A percentile compares a stretch with the other conserved stretches of the same genome.
phyloP scores from a whole-genome alignment of 2,329 filamentous ascomycete species.

The Microsporum ferrugineum region DNA sequence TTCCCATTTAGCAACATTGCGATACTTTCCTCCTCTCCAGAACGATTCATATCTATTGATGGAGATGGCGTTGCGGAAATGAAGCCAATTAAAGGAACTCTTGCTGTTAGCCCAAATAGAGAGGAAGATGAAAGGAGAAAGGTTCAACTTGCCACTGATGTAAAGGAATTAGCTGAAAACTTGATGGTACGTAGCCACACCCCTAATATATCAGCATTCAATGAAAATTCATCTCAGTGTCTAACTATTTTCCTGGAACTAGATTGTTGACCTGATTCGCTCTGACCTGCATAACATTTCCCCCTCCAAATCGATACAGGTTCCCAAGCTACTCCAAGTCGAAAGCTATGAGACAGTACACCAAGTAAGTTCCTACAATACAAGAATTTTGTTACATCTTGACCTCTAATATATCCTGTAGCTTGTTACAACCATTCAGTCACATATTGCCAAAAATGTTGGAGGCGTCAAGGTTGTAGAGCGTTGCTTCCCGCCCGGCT shows the following conservation, averaged over 20 bases:
- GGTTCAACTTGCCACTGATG: conserved; percentile 52
- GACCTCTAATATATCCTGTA: background rate
- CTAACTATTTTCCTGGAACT: background rate
- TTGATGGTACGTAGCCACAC: conserved; percentile 51
- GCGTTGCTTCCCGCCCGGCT: conserved; percentile 60
- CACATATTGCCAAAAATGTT: conserved; percentile 12
- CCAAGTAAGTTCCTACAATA: conserved; percentile 52
- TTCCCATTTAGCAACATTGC: conserved; percentile 50
- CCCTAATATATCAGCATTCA: background rate
- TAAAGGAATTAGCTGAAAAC: conserved; percentile 91
- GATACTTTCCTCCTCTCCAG: conserved; percentile 72
- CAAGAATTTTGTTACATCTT: conserved; percentile 40
- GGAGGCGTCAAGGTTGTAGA: conserved; percentile 12
- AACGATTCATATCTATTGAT: conserved; percentile 70
- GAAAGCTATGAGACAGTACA: conserved; percentile 88
- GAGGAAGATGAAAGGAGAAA: conserved; percentile 61
- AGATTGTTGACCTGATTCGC: conserved; percentile 84
- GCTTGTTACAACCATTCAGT: conserved; percentile 14
- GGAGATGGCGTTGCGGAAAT: conserved; percentile 44
- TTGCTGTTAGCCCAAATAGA: conserved; percentile 60
- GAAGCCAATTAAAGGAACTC: conserved; percentile 92
- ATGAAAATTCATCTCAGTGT: background rate
- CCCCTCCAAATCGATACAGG: conserved; percentile 59
- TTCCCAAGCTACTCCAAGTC: conserved; percentile 69
- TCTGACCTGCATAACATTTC: conserved; percentile 84